Evolutionary conservation across 1,139 yeast species (phyloP), one percentile per base, ranked within the genome.

Genomic region (Petasospora fabianii): DNA sequence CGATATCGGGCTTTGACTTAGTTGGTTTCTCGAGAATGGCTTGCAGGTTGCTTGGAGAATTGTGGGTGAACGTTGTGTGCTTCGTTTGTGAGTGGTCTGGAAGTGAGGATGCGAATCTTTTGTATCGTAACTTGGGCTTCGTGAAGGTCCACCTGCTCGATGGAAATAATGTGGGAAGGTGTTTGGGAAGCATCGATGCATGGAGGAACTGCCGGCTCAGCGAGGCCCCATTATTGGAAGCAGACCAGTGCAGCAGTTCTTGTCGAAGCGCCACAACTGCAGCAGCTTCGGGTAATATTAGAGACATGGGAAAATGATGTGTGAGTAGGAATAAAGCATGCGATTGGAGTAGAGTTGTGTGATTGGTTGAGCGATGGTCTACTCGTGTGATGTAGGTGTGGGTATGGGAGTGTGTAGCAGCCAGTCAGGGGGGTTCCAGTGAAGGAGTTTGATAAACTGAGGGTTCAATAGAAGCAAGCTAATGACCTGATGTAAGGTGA

Each of bases 161-260:
- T 8, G 28, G 28, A 15, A 11, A 5, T 14, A 31, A 9, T 16
- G 18, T 19, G 9, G 21, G 12, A 1, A 32, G 18, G 4, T 18
- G 12, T 12, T 14, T 36, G 32, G 51, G 51, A 24, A 48, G 22
- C 6, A 48, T 9, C 3, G 49, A 36, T 27, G 41, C 34, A 14
- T 41, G 42, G 5, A 42, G 29, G 3, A 40, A 16, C 1, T 34
- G 35, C 20, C 44, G 39, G 19, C 42, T 38, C 17, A 32, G 20
- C 5, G 14, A 12, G 8, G n/a, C 36, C 1, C 53, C 50, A n/a
- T 36, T 36, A 36, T 39, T 17, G n/a, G 35, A 41, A 4, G 36
- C 16, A 3, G 45, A 42, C 53, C 53, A 49, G 24, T 37, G 38
- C 14, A 49, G 24, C 24, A 47, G 42, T 24, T 49, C 50, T 3